These are phyloP conservation scores for Papilionanthe hybrid DNA, from an alignment of 116 monocot species.

Conservation along the genomic window DNA sequence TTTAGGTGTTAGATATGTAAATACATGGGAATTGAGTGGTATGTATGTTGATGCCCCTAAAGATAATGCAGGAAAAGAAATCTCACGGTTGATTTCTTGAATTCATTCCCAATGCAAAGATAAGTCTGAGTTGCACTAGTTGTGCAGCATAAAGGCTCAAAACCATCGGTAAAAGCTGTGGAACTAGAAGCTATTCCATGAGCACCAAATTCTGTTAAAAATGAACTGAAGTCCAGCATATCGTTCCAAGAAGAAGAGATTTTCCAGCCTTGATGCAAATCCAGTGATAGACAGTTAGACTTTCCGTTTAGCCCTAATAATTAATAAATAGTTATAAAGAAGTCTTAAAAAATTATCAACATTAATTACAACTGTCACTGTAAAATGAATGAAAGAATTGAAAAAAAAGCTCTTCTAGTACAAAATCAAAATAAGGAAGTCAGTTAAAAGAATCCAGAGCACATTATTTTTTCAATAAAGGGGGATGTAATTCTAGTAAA, in stretches of 20 bases:
- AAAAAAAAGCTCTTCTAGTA: neutral
- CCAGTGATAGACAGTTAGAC: slow-evolving; percentile 5
- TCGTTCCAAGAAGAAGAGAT: neutral
- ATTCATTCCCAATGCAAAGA: neutral
- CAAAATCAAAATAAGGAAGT: neutral
- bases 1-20: too few relatives aligned
- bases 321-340: neutral
- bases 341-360: neutral
- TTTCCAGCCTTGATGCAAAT: neutral
- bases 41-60: too few relatives aligned
- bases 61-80: neutral
- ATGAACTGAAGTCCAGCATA: neutral
- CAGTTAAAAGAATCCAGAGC: neutral
- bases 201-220: neutral
- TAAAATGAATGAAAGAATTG: neutral
- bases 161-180: neutral
- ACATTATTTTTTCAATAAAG: neutral
- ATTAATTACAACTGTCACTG: neutral
- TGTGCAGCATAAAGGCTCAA: neutral
- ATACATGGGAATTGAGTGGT: too few relatives aligned
- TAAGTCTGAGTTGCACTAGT: neutral
- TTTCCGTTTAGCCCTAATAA: slow-evolving; percentile 18
- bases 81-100: slow-evolving; percentile 1
- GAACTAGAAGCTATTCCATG: neutral
- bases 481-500: neutral